phyloP scores from a whole-genome alignment of 1,284 basidiomycete species.

The Pholiota adiposa region DNA sequence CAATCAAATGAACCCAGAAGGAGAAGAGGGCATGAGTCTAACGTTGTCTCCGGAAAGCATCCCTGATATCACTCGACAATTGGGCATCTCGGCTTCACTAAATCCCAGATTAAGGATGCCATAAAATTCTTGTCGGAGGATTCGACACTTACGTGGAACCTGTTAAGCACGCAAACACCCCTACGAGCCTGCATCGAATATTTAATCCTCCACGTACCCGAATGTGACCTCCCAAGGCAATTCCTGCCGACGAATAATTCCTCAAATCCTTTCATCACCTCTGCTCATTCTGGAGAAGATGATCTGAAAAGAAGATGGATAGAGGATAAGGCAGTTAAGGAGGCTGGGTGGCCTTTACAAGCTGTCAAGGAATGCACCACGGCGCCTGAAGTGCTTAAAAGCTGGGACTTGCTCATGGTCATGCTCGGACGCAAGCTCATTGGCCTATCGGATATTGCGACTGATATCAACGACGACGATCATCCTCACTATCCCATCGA shows the following conservation, averaged over 20 bases:
- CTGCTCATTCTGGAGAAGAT: conserved; percentile 60
- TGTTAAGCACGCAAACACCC: conserved; percentile 52
- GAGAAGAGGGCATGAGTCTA: conserved; percentile 47
- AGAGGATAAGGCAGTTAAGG: conserved; percentile 81
- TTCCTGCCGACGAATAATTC: conserved; percentile 68
- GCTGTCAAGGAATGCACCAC: conserved; percentile 63
- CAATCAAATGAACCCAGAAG: conserved; percentile 55
- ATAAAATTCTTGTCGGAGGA: conserved; percentile 55
- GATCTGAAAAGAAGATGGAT: conserved; percentile 82
- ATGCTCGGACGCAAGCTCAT: conserved; percentile 54
- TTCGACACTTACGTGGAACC: conserved; percentile 54
- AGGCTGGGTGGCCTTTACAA: conserved; percentile 83
- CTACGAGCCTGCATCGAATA: conserved; percentile 77
- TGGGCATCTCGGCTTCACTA: conserved; percentile 61
- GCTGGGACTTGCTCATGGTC: conserved; percentile 56
- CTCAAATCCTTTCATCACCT: conserved; percentile 71
- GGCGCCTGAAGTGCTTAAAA: conserved; percentile 42
- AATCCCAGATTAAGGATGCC: conserved; percentile 52
- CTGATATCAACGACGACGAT: conserved; percentile 17
- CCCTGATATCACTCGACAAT: conserved; percentile 44
- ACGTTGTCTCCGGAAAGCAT: conserved; percentile 52
- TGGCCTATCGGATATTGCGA: conserved; percentile 38
- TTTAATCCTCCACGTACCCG: conserved; percentile 75
- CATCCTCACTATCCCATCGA: conserved; percentile 44
- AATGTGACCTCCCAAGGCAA: conserved; percentile 74